Percentiles rank a stretch among this genome's conserved stretches.
These are phyloP conservation scores for Aspergillus costaricaensis DNA, from an alignment of 2,329 filamentous ascomycete species.

Conservation along the genomic window DNA sequence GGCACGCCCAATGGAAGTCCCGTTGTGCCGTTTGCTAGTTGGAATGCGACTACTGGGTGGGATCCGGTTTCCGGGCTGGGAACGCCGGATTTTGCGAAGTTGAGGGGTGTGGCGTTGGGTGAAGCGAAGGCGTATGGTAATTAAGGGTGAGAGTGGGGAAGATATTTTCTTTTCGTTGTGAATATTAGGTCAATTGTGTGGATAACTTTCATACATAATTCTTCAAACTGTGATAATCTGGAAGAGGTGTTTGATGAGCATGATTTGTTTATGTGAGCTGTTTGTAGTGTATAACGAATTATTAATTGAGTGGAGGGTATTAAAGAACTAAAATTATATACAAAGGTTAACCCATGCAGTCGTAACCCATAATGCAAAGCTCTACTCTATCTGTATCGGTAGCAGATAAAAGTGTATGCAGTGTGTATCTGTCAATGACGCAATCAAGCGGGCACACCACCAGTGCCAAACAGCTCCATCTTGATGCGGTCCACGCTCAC, in stretches of 20 bases:
- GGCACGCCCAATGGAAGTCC: conserved; percentile 42
- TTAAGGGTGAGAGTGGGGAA: neutral
- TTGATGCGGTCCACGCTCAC: conserved; percentile 62
- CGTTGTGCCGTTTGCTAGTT: conserved; percentile 49
- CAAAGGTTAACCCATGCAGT: neutral
- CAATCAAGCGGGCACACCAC: conserved; percentile 34
- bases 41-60: conserved; percentile 55
- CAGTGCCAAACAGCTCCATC: conserved; percentile 69
- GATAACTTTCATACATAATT: too few relatives aligned
- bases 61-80: conserved; percentile 53
- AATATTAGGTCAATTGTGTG: too few relatives aligned
- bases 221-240: too few relatives aligned
- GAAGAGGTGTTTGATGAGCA: too few relatives aligned
- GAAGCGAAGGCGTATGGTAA: neutral
- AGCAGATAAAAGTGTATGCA: neutral
- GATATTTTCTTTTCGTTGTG: neutral
- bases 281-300: neutral
- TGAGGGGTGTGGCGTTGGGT: conserved; percentile 16
- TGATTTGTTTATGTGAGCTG: too few relatives aligned
- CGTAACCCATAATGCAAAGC: neutral
- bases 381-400: neutral
- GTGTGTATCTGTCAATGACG: neutral
- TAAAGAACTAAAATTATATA: neutral
- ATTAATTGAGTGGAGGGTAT: neutral
- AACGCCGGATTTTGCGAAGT: conserved; percentile 35